Base-by-base conservation (phyloP, 495 filamentous ascomycete genomes). In the Entonaema liquescens region DNA sequence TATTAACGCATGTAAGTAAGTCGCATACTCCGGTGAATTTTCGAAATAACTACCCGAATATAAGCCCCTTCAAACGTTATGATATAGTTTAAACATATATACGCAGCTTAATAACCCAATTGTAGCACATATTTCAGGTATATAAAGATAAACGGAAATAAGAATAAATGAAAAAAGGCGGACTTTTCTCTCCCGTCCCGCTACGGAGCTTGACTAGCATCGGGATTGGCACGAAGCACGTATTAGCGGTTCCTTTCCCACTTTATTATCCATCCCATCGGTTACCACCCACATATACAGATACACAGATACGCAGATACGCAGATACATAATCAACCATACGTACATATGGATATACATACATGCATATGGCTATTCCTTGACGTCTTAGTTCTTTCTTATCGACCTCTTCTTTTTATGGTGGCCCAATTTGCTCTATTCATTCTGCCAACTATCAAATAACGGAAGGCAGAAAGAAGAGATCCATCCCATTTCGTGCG, bases 191-290 rank as follows among this genome's bases (percentile, higher is more conserved):
- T 65, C 28, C 36, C 35, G 38, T 58, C 62, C 60, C 50, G 60
- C 28, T 13, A 59, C 25, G 55, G 44, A 53, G 40, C 47, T 56
- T 53, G 29, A 29, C n/a, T 11, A 5, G 17, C 29, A 56, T 56
- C 29, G n/a, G 29, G 29, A 33, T 47, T 59, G 23, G 56, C 21
- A 44, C 36, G 54, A 57, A 36, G 54, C 54, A 53, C 47, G 38
- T 64, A 42, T 54, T 62, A 25, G 28, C 50, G 36, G 36, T 59
- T 58, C 49, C 25, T 31, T 56, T 67, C 44, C 64, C 70, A 72
- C 59, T 56, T 68, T 61, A 68, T 72, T 68, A 72, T 72, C 70
- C 70, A 72, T 72, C 65, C 65, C 70, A 72, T 72, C 70, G 65
- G 70, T 72, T 72, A 72, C 70, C 60, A 72, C 64, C 54, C 64